Conservation (phyloP, 75 land plant genomes). For the Picea glauca region DNA sequence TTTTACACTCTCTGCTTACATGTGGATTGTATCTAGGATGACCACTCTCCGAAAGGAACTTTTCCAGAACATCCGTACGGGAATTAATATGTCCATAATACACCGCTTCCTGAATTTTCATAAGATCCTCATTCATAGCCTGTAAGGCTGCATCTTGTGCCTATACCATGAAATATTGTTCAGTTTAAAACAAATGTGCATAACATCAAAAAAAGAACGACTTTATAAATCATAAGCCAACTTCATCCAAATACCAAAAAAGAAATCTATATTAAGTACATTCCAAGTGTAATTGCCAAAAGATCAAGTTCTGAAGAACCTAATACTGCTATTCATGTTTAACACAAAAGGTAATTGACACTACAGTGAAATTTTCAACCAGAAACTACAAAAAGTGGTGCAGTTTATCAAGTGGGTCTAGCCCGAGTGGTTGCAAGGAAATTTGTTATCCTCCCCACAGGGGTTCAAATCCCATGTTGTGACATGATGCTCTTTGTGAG, state of each 20-base stretch:
- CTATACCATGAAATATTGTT: constrained; percentile 7
- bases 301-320: no score
- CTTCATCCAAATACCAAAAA: background rate
- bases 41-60: constrained; percentile 75
- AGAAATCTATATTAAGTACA: no score
- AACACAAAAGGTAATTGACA: no score
- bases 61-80: constrained; percentile 83
- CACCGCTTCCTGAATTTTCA: constrained; percentile 89
- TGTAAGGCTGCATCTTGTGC: constrained; percentile 49
- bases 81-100: constrained; percentile 86
- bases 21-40: constrained; percentile 87
- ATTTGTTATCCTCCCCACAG: no score
- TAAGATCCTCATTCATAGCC: constrained; percentile 97
- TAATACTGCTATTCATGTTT: no score
- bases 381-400: no score
- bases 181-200: background rate
- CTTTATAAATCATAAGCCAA: background rate
- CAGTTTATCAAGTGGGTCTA: no score
- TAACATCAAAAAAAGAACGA: background rate
- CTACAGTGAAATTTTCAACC: no score
- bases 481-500: no score
- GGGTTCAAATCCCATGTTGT: no score
- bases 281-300: no score
- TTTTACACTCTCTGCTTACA: constrained; percentile 26
- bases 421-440: no score